Evolutionary conservation across 73 alveolate genomes (phyloP), one percentile per base, ranked within the genome.

Genomic region (Stentor coeruleus): DNA sequence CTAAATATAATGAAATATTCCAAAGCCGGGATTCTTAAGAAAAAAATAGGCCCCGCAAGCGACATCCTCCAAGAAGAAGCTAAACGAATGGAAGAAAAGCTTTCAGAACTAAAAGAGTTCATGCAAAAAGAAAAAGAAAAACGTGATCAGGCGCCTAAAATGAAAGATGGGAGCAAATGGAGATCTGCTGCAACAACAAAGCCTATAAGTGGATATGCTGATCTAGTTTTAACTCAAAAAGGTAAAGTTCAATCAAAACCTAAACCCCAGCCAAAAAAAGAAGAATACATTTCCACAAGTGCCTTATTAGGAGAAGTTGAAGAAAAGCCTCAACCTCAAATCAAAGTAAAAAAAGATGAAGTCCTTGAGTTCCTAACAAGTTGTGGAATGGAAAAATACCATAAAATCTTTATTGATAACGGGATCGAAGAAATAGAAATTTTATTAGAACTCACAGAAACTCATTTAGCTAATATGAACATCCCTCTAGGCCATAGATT

Each of bases 31-130:
- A 66, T 75, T 38, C 31, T 75, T 20, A 39, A 75, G 83, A 75
- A 75, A 75, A 75, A 75, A 37, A 33, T 40, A 1, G 38, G 72
- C 83, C 72, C 72, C 0, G 66, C 35, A 15, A 75, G 79, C 33
- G 79, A 66, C 37, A 40, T 66, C 37, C 58, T 75, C 20, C 59
- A 75, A 75, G 83, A 75, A 75, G 83, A 75, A 38, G 83, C 83
- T n/a, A 39, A 39, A 40, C 33, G 15, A n/a, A 75, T 75, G 83
- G 83, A 75, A 75, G 72, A 15, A 75, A 75, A 75, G 33, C 38
- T 75, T 15, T n/a, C 59, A 14, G 77, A 75, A 35, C 83, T 75
- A n/a, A 75, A 35, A 2, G 72, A 75, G 15, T 75, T 75, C 38
- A 40, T 75, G 59, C 33, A n/a, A n/a, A 40, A 75, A 1, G 59